These are phyloP conservation scores for Phoma sp. DNA, from an alignment of 2,329 filamentous ascomycete species.

Conservation along the genomic window DNA sequence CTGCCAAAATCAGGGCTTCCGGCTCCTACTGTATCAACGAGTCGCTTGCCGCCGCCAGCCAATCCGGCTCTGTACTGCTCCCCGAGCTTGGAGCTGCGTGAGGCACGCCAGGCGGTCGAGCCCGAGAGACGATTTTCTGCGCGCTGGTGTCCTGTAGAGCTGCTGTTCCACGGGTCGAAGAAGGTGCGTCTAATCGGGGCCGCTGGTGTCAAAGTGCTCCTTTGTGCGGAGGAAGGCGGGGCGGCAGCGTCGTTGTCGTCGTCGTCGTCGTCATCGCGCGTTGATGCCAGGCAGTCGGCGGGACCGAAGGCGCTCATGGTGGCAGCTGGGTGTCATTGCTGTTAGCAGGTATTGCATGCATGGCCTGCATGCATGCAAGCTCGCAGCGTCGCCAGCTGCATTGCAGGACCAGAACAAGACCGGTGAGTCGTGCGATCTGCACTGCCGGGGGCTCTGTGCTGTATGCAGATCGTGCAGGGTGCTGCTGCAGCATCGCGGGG, in stretches of 20 bases:
- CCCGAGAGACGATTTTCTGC: constrained; percentile 70
- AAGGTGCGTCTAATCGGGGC: constrained; percentile 16
- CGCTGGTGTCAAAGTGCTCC: constrained; percentile 5
- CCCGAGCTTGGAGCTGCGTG: constrained; percentile 70
- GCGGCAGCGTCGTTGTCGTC: constrained; percentile 24
- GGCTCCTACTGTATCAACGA: constrained; percentile 69
- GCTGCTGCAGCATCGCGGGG: constrained; percentile 2
- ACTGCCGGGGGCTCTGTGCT: constrained; percentile 3
- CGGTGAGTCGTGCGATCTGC: constrained; percentile 13
- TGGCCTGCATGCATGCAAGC: constrained; percentile 9
- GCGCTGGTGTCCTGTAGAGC: constrained; percentile 78
- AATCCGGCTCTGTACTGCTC: constrained; percentile 68
- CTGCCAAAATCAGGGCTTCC: constrained; percentile 63
- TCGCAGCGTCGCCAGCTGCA: not conserved
- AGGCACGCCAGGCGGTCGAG: constrained; percentile 73
- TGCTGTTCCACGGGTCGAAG: constrained; percentile 76
- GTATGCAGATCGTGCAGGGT: constrained; percentile 12
- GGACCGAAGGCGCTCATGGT: constrained; percentile 13
- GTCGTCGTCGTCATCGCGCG: constrained; percentile 21
- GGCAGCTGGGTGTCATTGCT: constrained; percentile 6
- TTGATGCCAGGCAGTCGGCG: constrained; percentile 8
- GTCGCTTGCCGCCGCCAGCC: constrained; percentile 62
- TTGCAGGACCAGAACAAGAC: not conserved
- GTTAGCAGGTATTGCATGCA: constrained; percentile 12
- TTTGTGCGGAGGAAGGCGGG: constrained; percentile 20